These are phyloP conservation scores for Canavalia ensiformis DNA, from an alignment of 306 rosid genomes.

Conservation along the genomic window DNA sequence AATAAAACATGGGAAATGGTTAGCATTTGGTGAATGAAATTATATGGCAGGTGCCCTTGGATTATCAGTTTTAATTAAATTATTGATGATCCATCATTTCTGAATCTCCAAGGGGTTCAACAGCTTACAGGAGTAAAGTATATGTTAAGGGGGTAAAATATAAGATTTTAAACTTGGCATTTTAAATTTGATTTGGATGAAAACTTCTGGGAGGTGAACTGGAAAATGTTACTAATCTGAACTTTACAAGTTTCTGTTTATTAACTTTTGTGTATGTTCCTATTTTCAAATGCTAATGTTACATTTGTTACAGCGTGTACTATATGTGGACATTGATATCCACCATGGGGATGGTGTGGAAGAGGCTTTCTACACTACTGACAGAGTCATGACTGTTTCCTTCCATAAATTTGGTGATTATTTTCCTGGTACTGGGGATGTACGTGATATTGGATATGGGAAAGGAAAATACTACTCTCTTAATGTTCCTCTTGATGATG, in stretches of 20 bases:
- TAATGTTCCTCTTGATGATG: conserved; percentile 90
- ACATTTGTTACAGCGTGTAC: conserved; percentile 76
- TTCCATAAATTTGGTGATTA: conserved; percentile 93
- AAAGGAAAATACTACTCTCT: conserved; percentile 91
- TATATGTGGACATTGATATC: conserved; percentile 88
- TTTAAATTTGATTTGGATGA: conserved; percentile 12
- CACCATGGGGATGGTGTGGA: conserved; percentile 96
- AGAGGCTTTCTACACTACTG: conserved; percentile 92
- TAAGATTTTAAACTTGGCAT: conserved; percentile 1
- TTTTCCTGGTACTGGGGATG: conserved; percentile 88
- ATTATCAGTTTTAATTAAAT: not conserved
- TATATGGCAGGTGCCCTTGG: not conserved
- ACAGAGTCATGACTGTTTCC: conserved; percentile 92
- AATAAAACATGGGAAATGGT: not conserved
- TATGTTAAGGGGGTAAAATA: conserved; percentile 20
- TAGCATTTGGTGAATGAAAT: not conserved
- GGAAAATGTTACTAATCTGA: conserved; percentile 1
- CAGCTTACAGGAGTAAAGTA: not conserved
- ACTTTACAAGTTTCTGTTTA: conserved; percentile 26
- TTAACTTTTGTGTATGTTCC: conserved; percentile 29
- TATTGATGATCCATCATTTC: conserved; percentile 14
- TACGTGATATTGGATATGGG: conserved; percentile 80
- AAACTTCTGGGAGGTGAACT: not conserved
- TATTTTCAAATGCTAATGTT: conserved; percentile 24
- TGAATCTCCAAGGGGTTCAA: conserved; percentile 25